Conservation (phyloP, 2,329 filamentous ascomycete genomes). For the Fusarium sp. region DNA sequence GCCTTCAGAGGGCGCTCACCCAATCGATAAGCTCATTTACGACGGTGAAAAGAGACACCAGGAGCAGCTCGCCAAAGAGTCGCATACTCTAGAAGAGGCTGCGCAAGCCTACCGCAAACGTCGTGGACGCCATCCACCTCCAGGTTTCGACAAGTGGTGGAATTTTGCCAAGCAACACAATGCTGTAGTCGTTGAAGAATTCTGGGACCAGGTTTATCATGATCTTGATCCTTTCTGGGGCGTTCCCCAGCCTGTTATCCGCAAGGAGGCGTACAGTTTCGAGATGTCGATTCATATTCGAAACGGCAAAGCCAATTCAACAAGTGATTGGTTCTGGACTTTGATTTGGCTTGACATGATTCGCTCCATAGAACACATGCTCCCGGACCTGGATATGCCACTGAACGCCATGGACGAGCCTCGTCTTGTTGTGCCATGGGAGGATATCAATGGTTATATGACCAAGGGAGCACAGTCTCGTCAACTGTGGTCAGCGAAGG, state of each 20-base stretch:
- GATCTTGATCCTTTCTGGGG: conserved; percentile 71
- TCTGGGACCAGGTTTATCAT: conserved; percentile 73
- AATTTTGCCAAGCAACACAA: conserved; percentile 64
- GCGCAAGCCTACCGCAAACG: conserved; percentile 69
- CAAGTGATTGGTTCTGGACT: conserved; percentile 69
- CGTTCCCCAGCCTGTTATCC: conserved; percentile 60
- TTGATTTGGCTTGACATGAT: conserved; percentile 68
- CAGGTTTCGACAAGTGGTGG: conserved; percentile 72
- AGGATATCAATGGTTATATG: conserved; percentile 69
- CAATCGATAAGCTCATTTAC: conserved; percentile 66
- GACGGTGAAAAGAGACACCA: conserved; percentile 58
- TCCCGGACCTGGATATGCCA: conserved; percentile 76
- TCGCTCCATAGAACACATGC: conserved; percentile 63
- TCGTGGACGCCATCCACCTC: conserved; percentile 72
- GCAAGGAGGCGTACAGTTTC: conserved; percentile 64
- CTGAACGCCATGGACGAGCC: conserved; percentile 77
- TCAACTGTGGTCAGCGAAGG: conserved; percentile 57
- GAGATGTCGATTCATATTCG: conserved; percentile 73
- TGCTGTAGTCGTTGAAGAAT: conserved; percentile 70
- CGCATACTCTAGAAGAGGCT: conserved; percentile 64
- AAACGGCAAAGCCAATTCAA: conserved; percentile 62
- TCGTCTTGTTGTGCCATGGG: conserved; percentile 71
- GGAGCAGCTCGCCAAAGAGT: conserved; percentile 57
- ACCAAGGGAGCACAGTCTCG: conserved; percentile 63
- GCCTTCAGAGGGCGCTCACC: conserved; percentile 52